Percentiles rank a stretch among this genome's conserved stretches.
These are phyloP conservation scores for Phytophthora rubi DNA, from an alignment of 352 stramenopile genomes.

Conservation along the genomic window DNA sequence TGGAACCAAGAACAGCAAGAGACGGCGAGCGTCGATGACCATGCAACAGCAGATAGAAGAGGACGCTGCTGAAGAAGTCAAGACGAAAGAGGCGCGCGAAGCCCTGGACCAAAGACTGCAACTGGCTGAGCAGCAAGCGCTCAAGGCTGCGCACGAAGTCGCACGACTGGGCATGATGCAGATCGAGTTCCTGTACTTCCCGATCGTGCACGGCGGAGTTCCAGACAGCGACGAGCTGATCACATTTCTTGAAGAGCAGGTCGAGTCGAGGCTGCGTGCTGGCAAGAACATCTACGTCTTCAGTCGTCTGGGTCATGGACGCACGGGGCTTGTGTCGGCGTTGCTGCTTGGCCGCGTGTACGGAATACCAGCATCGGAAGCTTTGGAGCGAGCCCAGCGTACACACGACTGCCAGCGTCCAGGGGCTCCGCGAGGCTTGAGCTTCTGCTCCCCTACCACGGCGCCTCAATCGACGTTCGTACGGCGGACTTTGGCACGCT, in stretches of 20 bases:
- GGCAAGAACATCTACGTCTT: conserved; percentile 80
- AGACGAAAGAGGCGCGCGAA: conserved; percentile 31
- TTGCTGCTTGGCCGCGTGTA: conserved; percentile 79
- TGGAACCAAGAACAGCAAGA: conserved; percentile 13
- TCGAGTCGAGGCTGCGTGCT: conserved; percentile 60
- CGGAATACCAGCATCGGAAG: conserved; percentile 58
- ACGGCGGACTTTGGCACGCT: conserved; percentile 45
- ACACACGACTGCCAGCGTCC: conserved; percentile 69
- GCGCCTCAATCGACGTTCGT: conserved; percentile 54
- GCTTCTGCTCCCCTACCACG: conserved; percentile 61
- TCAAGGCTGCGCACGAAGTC: conserved; percentile 44
- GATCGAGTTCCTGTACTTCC: conserved; percentile 61
- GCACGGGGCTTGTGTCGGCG: conserved; percentile 69
- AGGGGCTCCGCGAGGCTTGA: conserved; percentile 21
- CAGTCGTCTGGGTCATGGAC: conserved; percentile 70
- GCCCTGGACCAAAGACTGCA: conserved; percentile 51
- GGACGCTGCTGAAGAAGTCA: conserved; percentile 24
- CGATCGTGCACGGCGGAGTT: conserved; percentile 55
- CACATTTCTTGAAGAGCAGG: conserved; percentile 34
- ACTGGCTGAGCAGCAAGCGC: conserved; percentile 53
- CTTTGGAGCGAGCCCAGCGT: conserved; percentile 67
- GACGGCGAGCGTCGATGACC: conserved; percentile 13
- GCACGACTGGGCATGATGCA: conserved; percentile 42
- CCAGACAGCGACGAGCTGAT: conserved; percentile 37
- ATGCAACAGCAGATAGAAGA: conserved; percentile 18